Base-by-base conservation (phyloP, 2,329 filamentous ascomycete genomes). In the Ampelomyces quisqualis region DNA sequence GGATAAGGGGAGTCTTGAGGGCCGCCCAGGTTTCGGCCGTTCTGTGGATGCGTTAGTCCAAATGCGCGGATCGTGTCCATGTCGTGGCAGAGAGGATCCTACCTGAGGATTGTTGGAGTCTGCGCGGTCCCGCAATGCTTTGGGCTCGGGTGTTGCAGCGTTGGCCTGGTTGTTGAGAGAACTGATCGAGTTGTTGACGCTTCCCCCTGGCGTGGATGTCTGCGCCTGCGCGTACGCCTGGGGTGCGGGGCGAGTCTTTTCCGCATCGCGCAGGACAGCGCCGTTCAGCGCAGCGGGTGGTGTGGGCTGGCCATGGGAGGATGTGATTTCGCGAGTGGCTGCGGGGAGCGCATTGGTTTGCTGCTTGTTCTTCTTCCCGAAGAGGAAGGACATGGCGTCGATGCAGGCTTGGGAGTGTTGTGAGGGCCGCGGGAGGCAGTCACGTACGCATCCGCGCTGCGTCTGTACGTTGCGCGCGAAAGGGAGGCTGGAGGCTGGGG, bases 1-100 rank as follows among this genome's bases (percentile, higher is more conserved):
- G 93, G 93, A 64, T 97, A 98, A 39, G 95, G 81, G 4, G 89
- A 89, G 27, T 90, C 93, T 27, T 82, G 78, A 49, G 81, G 55
- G 27, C 62, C 65, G 43, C 65, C 58, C 79, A 51, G 69, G 24
- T 41, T 49, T 41, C 60, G 54, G 14, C 46, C 35, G 27, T 51
- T 56, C 60, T 68, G 49, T 14, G 22, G 15, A 17, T 21, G 24
- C 1, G 20, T 61, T 44, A 60, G 53, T 38, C 49, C 22, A 34
- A 19, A 15, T n/a, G 35, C 26, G 18, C 19, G 13, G 10, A 21
- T 19, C 17, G 21, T 9, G n/a, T n/a, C 8, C 3, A 35, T 3
- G 20, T n/a, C 14, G 32, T 4, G 13, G 15, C 13, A 9, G 7
- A 10, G 8, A 27, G 20, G 71, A 61, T n/a, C n/a, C n/a, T 58